phyloP scores from a whole-genome alignment of 768 basidiomycete genomes.

The Mycena haematopus region DNA sequence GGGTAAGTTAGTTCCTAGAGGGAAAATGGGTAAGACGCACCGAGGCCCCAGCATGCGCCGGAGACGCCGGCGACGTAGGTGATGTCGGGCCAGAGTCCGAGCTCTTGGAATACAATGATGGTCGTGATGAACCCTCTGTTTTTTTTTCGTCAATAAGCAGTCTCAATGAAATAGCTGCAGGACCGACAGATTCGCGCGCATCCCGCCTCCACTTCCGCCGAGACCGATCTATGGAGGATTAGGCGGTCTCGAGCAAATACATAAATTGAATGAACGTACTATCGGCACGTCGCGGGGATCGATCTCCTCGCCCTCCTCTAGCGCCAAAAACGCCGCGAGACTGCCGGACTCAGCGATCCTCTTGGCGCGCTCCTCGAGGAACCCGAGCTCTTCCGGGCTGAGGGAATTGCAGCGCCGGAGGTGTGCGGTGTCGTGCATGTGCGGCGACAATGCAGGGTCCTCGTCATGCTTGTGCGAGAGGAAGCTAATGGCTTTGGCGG shows the following conservation, averaged over 20 bases:
- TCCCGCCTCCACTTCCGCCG: slow-evolving; percentile 13
- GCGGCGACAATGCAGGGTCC: slow-evolving; percentile 7
- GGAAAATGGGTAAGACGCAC: neutral
- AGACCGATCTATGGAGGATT: neutral
- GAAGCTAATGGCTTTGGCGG: slow-evolving; percentile 2
- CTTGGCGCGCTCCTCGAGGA: neutral
- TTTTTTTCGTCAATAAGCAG: neutral
- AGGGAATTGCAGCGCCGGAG: slow-evolving; percentile 10
- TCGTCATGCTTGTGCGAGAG: slow-evolving; percentile 5
- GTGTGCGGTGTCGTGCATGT: neutral
- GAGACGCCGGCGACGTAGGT: slow-evolving; percentile 10
- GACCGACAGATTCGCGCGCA: slow-evolving; percentile 12
- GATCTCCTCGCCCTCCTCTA: neutral
- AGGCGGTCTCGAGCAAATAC: neutral
- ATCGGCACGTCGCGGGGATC: slow-evolving; percentile 6
- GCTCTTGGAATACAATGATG: slow-evolving; percentile 11
- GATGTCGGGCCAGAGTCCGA: slow-evolving; percentile 6
- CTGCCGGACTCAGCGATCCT: slow-evolving; percentile 3
- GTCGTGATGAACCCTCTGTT: slow-evolving; percentile 7
- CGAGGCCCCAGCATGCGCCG: slow-evolving; percentile 15
- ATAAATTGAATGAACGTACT: neutral
- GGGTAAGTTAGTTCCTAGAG: neutral
- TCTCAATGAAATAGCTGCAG: neutral
- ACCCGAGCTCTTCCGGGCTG: neutral
- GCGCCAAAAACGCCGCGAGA: neutral